Conservation (phyloP, 2,329 filamentous ascomycete species). For the Rutstroemia sp. region DNA sequence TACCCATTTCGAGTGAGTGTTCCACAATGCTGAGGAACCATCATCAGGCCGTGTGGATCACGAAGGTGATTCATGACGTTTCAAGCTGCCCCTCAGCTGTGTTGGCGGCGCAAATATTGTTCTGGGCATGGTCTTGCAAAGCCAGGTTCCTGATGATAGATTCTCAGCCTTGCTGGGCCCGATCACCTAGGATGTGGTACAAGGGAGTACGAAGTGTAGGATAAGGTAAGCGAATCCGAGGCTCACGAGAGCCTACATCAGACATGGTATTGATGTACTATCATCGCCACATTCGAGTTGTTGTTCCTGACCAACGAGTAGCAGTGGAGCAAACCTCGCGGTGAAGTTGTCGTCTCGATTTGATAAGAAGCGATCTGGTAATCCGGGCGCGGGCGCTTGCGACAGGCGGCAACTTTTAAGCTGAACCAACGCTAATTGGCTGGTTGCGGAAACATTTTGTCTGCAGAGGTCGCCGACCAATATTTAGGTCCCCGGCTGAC, state of each 20-base stretch:
- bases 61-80: constrained; percentile 7
- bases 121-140: not conserved
- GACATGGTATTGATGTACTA: not conserved
- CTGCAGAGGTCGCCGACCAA: constrained; percentile 9
- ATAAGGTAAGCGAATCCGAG: not conserved
- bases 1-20: not conserved
- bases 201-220: not conserved
- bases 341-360: not conserved
- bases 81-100: constrained; percentile 6
- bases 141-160: constrained; percentile 1
- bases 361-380: not conserved
- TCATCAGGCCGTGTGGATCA: not conserved
- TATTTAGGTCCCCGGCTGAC: constrained; percentile 5
- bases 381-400: not conserved
- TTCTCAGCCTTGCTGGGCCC: constrained; percentile 7
- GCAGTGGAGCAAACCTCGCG: not conserved
- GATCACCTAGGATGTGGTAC: constrained; percentile 5
- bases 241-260: not conserved
- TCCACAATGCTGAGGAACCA: constrained; percentile 6
- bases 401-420: not conserved
- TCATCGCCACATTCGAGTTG: not conserved
- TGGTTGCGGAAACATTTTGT: not conserved
- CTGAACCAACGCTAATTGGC: constrained; percentile 8
- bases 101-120: constrained; percentile 2
- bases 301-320: not conserved